Base-by-base conservation (phyloP, 2,329 filamentous ascomycete species). In the Fonsecaea monophora region DNA sequence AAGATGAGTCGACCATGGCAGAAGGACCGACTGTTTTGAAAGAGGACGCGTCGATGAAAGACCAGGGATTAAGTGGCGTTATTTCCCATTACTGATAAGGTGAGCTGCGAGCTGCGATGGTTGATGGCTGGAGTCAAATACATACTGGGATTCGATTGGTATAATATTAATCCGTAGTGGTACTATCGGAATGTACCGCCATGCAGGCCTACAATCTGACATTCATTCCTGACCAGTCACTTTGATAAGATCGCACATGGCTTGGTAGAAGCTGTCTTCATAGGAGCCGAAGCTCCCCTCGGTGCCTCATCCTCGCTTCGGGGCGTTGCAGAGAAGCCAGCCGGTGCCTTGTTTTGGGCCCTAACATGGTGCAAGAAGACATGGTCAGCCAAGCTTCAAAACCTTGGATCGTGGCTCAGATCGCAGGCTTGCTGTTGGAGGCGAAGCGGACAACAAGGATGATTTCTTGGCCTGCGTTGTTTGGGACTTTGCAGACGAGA, bases 301-400 rank as follows among this genome's bases (percentile, higher is more conserved):
- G 15, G 10, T 12, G 4, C 18, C 18, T 25, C 21, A 25, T 5
- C 8, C 15, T 25, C 10, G 18, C 18, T 13, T 25, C 18, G 1
- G 12, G 7, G 8, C 25, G 18, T 7, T 25, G 7, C 18, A 25
- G 12, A 50, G 8, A 21, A 12, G 8, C 4, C 10, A 10, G 3
- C 18, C 12, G 18, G 4, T 5, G 4, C 3, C 18, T 25, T 25
- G 1, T 50, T 50, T 25, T 18, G 6, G 7, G 8, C 12, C 45
- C 9, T 25, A 50, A 3, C 25, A 53, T 9, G 15, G 32, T n/a
- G 25, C 35, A 15, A n/a, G 3, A 53, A 34, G 12, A 37, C 4
- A 25, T 21, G 13, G 7, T 67, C 58, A 67, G 10, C 55, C 67
- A 18, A 70, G 63, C 25, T 66, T 70, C 25, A 70, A 38, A n/a